Conservation (phyloP, 2,329 filamentous ascomycete species). For the Hypomyces rosellus region DNA sequence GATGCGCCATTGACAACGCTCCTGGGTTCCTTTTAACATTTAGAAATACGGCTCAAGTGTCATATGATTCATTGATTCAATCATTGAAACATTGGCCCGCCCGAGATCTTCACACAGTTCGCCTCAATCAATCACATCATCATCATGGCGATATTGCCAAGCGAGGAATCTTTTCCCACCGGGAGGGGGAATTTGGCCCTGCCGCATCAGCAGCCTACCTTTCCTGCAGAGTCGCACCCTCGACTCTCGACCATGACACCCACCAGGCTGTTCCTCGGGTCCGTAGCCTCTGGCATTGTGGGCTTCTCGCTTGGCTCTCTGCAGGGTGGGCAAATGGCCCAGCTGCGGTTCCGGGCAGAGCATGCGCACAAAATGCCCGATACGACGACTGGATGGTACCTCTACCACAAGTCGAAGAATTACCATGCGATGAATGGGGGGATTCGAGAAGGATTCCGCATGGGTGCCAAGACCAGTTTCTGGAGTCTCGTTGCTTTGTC, state of each 20-base stretch:
- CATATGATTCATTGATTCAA: too few species aligned
- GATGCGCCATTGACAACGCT: not conserved
- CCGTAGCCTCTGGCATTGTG: constrained; percentile 56
- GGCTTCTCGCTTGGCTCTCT: constrained; percentile 65
- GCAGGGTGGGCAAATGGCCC: constrained; percentile 66
- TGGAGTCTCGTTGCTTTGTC: constrained; percentile 72
- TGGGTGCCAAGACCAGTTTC: constrained; percentile 62
- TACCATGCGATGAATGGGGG: constrained; percentile 78
- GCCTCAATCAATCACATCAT: not conserved
- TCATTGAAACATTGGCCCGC: too few species aligned
- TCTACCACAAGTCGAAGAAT: constrained; percentile 99
- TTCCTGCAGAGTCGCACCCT: constrained; percentile 28
- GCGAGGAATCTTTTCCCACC: not conserved
- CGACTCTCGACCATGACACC: constrained; percentile 58
- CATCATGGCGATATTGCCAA: constrained; percentile 5
- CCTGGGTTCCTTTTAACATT: too few species aligned
- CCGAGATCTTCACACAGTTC: too few species aligned
- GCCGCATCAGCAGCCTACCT: constrained; percentile 15
- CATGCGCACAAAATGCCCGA: constrained; percentile 90
- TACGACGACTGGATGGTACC: constrained; percentile 81
- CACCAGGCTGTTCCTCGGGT: constrained; percentile 59
- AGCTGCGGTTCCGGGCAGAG: constrained; percentile 85
- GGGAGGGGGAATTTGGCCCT: not conserved
- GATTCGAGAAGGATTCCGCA: constrained; percentile 68
- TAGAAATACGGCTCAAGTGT: too few species aligned